A percentile compares a stretch with the other conserved stretches of the same genome.
Evolutionary conservation across 1,139 yeast genomes (phyloP).

Genomic region (Geotrichum restrictum): DNA sequence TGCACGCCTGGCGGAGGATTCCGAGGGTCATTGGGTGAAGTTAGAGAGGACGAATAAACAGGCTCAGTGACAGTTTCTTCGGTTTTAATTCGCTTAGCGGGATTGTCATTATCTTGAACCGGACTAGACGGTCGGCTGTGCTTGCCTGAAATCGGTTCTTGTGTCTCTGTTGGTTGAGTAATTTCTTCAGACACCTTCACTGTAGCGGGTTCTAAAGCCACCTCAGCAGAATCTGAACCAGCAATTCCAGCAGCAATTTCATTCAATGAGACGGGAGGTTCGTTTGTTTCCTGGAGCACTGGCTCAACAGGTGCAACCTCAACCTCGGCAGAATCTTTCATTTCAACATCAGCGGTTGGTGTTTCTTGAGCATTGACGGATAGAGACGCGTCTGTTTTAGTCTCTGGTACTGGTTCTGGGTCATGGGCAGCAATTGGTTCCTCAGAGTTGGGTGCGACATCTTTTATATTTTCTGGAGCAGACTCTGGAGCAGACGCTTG

Average conservation of each 20-base stretch:
- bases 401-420: too few species aligned
- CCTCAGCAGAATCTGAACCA: background rate
- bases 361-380: too few species aligned
- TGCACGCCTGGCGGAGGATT: conserved; percentile 32
- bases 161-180: background rate
- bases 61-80: background rate
- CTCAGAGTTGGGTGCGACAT: too few species aligned
- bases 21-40: conserved; percentile 25
- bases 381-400: too few species aligned
- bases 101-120: background rate
- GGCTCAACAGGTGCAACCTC: too few species aligned
- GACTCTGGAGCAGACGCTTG: background rate
- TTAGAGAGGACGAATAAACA: conserved; percentile 7
- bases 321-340: too few species aligned
- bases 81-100: conserved; percentile 8
- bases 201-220: too few species aligned
- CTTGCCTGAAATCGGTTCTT: background rate
- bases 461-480: background rate
- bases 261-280: too few species aligned
- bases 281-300: too few species aligned
- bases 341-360: too few species aligned
- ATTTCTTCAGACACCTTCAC: too few species aligned
- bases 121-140: background rate
- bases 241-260: background rate
- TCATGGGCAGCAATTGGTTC: background rate